phyloP scores from a whole-genome alignment of 2,329 filamentous ascomycete genomes.

The Zymoseptoria passerinii region DNA sequence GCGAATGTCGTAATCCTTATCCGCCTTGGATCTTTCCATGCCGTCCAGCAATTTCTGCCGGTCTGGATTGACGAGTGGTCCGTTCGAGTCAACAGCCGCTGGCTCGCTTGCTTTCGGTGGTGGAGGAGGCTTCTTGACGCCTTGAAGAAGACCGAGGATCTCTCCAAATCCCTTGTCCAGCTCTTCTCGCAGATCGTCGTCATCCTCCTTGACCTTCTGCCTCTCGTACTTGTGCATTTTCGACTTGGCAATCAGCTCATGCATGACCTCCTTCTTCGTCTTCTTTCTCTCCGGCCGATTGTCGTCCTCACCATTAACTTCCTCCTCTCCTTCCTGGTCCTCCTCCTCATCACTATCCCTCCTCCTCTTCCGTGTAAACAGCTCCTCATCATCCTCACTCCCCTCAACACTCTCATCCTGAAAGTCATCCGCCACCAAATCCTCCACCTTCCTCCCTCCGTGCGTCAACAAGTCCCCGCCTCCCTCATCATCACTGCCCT shows the following conservation, averaged over 20 bases:
- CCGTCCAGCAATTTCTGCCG: slow-evolving; percentile 53
- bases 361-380: slow-evolving; percentile 36
- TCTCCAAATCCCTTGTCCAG: slow-evolving; percentile 76
- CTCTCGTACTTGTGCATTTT: slow-evolving; percentile 92
- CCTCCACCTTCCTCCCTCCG: slow-evolving; percentile 57
- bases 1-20: slow-evolving; percentile 80
- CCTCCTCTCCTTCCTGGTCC: slow-evolving; percentile 44
- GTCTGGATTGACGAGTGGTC: slow-evolving; percentile 50
- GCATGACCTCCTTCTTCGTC: slow-evolving; percentile 93
- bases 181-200: slow-evolving; percentile 76
- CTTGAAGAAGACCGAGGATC: slow-evolving; percentile 62
- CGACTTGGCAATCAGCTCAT: slow-evolving; percentile 94
- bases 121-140: slow-evolving; percentile 41
- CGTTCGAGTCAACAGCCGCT: slow-evolving; percentile 28
- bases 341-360: slow-evolving; percentile 49
- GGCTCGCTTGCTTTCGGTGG: slow-evolving; percentile 12
- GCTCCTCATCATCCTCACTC: slow-evolving; percentile 24
- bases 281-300: slow-evolving; percentile 76
- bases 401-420: slow-evolving; percentile 33
- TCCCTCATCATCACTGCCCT: slow-evolving; percentile 64
- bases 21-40: slow-evolving; percentile 57
- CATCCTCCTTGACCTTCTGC: slow-evolving; percentile 84
- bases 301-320: slow-evolving; percentile 42
- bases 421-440: slow-evolving; percentile 72
- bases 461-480: slow-evolving; percentile 57